Evolutionary conservation across 1,284 basidiomycete species (phyloP).

Genomic region (Pseudozyma thailandica): DNA sequence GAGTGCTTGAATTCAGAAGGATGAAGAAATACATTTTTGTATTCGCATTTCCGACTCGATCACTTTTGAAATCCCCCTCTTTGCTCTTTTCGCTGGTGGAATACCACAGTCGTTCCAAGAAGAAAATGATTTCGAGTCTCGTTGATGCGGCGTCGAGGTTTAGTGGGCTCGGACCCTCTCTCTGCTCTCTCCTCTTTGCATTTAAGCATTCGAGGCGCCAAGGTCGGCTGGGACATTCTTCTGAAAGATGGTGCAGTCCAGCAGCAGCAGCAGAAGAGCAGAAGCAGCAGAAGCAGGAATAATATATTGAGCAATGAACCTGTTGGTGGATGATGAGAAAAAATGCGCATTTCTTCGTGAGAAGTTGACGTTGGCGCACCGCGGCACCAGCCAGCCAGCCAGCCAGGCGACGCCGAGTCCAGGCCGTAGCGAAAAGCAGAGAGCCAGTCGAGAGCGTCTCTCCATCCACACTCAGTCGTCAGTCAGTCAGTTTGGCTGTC

Average conservation of each 20-base stretch:
- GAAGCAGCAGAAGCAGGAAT: no score
- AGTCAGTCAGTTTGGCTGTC: not conserved
- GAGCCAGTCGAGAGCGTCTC: slow-evolving; percentile 2
- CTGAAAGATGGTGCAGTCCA: no score
- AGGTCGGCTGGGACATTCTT: no score
- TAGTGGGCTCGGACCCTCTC: slow-evolving; percentile 25
- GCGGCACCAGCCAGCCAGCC: not conserved
- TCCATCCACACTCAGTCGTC: not conserved
- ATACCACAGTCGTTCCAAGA: slow-evolving; percentile 18
- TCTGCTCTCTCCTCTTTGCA: slow-evolving; percentile 1
- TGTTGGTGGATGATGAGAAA: no score
- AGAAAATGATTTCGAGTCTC: no score
- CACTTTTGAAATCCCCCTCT: slow-evolving; percentile 10
- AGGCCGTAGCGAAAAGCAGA: not conserved
- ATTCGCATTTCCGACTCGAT: not conserved
- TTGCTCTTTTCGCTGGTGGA: slow-evolving; percentile 8
- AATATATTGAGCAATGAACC: no score
- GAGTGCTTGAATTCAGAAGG: no score
- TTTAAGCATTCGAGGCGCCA: not conserved
- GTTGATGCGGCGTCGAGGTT: no score
- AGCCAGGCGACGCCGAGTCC: not conserved
- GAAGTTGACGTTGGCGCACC: not conserved
- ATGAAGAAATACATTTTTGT: no score
- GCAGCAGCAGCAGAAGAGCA: no score
- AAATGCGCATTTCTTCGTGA: slow-evolving; percentile 3